phyloP scores from a whole-genome alignment of 805 yeast genomes.

The Candida ascalaphidarum region DNA sequence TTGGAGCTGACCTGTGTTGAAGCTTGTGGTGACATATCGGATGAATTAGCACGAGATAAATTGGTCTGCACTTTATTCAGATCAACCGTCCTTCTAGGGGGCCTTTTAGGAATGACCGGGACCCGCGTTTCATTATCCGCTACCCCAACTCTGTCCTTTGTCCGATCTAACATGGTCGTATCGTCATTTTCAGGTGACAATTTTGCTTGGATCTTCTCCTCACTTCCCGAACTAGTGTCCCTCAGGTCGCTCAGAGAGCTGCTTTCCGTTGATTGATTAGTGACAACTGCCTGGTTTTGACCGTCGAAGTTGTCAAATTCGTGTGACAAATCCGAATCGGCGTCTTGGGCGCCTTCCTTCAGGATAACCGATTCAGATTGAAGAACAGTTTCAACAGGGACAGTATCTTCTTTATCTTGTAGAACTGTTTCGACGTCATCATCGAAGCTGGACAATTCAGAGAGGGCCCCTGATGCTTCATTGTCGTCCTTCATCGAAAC shows the following conservation, averaged over 20 bases:
- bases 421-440: slow-evolving; percentile 23
- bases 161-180: neutral
- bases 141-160: neutral
- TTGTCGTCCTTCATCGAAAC: slow-evolving; percentile 18
- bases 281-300: too few relatives aligned
- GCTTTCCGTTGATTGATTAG: slow-evolving; percentile 1
- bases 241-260: slow-evolving; percentile 1
- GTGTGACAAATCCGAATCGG: too few relatives aligned
- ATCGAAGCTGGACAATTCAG: slow-evolving; percentile 16
- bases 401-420: slow-evolving; percentile 15
- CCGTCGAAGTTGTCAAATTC: too few relatives aligned
- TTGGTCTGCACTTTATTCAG: too few relatives aligned
- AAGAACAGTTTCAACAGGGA: too few relatives aligned
- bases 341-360: too few relatives aligned
- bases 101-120: slow-evolving; percentile 5
- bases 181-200: neutral
- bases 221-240: neutral
- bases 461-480: slow-evolving; percentile 2
- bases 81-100: slow-evolving; percentile 1
- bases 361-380: too few relatives aligned
- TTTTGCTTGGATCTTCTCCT: neutral
- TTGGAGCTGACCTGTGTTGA: too few relatives aligned
- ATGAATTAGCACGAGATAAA: too few relatives aligned
- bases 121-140: neutral
- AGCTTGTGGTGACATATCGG: too few relatives aligned